Evolutionary conservation across 148 eudicot genomes (phyloP).

Genomic region (Pouteria glomerata): DNA sequence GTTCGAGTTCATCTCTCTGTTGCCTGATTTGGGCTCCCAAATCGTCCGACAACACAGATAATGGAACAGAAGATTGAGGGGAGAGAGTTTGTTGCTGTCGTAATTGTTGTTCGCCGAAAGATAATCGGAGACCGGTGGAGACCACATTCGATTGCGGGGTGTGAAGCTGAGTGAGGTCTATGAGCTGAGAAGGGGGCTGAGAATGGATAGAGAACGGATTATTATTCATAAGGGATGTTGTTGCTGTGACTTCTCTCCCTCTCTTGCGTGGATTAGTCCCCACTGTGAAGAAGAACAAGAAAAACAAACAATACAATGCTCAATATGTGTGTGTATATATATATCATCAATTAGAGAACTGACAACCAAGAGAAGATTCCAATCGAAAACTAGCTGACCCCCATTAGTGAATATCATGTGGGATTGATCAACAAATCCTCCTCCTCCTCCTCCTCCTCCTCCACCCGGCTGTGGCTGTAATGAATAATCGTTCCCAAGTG

Average conservation of each 20-base stretch:
- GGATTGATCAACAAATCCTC: constrained; percentile 28
- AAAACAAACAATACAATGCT: no score
- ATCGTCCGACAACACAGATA: constrained; percentile 42
- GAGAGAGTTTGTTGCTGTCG: constrained; percentile 21
- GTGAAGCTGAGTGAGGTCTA: constrained; percentile 43
- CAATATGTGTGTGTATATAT: no score
- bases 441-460: constrained; percentile 15
- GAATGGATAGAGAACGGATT: neutral
- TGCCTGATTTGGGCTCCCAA: constrained; percentile 50
- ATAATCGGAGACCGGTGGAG: constrained; percentile 58
- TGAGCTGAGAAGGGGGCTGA: constrained; percentile 11
- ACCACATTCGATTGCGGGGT: constrained; percentile 20
- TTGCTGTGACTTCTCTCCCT: constrained; percentile 21
- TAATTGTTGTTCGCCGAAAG: constrained; percentile 49
- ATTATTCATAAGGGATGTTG: constrained; percentile 1
- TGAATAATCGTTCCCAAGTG: constrained; percentile 17
- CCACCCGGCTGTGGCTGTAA: constrained; percentile 22
- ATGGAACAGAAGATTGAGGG: constrained; percentile 28
- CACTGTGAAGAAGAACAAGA: constrained; percentile 1
- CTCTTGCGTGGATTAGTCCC: constrained; percentile 29
- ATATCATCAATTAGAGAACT: no score
- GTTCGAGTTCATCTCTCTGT: constrained; percentile 54
- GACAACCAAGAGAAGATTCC: no score
- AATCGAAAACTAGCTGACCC: constrained; percentile 19
- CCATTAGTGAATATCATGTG: constrained; percentile 21